These are phyloP conservation scores for Talaromyces islandicus DNA, from an alignment of 2,329 filamentous ascomycete species.

Conservation along the genomic window DNA sequence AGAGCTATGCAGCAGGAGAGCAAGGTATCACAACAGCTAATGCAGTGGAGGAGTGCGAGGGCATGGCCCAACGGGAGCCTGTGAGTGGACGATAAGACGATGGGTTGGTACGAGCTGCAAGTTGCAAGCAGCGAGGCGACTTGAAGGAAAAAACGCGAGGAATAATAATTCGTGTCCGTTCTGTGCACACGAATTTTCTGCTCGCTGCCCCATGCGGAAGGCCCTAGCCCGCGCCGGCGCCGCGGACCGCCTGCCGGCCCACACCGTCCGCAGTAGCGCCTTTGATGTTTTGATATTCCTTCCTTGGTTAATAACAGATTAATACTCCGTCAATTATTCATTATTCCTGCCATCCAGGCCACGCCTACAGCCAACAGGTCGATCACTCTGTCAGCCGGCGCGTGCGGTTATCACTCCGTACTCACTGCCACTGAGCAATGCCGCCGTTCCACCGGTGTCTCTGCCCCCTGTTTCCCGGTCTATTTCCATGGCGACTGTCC, in stretches of 20 bases:
- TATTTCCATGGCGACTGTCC: background rate
- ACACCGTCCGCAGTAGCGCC: background rate
- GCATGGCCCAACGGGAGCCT: conserved; percentile 6
- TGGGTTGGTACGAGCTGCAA: background rate
- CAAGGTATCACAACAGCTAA: background rate
- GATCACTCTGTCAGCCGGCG: background rate
- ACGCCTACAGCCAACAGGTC: background rate
- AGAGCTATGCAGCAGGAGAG: background rate
- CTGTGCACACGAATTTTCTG: background rate
- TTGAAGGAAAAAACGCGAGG: background rate
- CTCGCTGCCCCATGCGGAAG: background rate
- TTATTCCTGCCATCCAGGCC: background rate
- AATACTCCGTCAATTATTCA: background rate
- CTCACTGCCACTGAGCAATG: background rate
- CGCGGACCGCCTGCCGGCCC: background rate
- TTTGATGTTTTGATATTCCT: background rate
- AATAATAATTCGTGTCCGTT: background rate
- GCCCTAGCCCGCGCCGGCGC: background rate
- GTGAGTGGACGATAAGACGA: conserved; percentile 9
- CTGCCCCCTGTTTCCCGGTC: background rate
- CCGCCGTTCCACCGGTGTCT: background rate
- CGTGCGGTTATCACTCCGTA: no score
- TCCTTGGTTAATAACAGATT: background rate
- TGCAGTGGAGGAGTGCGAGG: background rate
- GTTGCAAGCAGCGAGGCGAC: no score